Conservation (phyloP, 306 rosid genomes). For the Hippophae rhamnoides region DNA sequence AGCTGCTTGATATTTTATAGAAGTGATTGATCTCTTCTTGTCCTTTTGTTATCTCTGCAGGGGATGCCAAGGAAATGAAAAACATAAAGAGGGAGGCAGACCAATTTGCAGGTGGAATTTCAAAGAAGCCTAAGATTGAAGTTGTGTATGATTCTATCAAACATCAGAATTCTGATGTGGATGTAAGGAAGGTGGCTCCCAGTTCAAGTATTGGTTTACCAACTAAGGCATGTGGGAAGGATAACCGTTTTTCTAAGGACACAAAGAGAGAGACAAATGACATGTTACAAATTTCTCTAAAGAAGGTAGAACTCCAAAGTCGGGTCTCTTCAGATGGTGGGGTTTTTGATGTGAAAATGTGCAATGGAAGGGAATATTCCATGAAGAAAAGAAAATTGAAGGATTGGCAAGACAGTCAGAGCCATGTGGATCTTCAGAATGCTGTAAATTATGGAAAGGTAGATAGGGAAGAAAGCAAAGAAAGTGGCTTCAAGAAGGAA, state of each 20-base stretch:
- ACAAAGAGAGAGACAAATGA: slow-evolving; percentile 14
- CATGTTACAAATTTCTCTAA: slow-evolving; percentile 28
- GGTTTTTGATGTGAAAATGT: slow-evolving; percentile 20
- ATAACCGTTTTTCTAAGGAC: slow-evolving; percentile 29
- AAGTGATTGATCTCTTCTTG: slow-evolving; percentile 3
- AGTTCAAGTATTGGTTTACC: slow-evolving; percentile 29
- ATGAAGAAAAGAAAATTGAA: slow-evolving; percentile 49
- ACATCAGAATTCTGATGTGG: slow-evolving; percentile 24
- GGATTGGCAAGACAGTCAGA: slow-evolving; percentile 38
- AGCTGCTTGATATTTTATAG: neutral
- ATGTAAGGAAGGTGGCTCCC: slow-evolving; percentile 27
- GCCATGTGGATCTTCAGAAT: slow-evolving; percentile 20
- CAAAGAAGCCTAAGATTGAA: slow-evolving; percentile 41
- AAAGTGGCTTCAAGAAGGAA: slow-evolving; percentile 38
- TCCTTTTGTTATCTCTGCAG: slow-evolving; percentile 24
- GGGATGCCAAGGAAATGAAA: slow-evolving; percentile 33
- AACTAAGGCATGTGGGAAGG: slow-evolving; percentile 32
- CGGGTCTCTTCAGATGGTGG: slow-evolving; percentile 30
- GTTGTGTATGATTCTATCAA: slow-evolving; percentile 21
- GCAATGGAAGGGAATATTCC: slow-evolving; percentile 23
- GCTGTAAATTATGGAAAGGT: slow-evolving; percentile 25
- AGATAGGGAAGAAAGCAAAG: slow-evolving; percentile 30
- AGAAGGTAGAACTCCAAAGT: slow-evolving; percentile 31
- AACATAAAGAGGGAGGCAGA: slow-evolving; percentile 43
- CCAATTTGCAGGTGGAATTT: slow-evolving; percentile 30